Conservation (phyloP, 2,329 filamentous ascomycete species). For the Didymella exigua region DNA sequence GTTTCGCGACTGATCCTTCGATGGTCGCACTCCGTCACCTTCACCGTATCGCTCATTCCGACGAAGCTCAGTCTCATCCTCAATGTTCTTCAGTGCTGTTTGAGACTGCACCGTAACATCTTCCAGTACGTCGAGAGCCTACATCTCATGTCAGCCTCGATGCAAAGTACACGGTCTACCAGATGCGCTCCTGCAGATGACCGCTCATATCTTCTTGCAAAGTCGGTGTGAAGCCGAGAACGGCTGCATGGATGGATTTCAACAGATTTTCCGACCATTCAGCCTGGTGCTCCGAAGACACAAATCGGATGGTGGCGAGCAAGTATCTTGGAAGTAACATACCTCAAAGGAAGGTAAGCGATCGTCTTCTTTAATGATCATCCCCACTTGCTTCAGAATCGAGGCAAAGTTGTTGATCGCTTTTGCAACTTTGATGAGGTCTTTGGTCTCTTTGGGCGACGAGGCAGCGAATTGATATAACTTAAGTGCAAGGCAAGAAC, state of each 20-base stretch:
- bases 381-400: slow-evolving; percentile 48
- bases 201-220: not conserved
- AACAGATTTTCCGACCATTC: not conserved
- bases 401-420: slow-evolving; percentile 45
- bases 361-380: slow-evolving; percentile 47
- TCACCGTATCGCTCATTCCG: slow-evolving; percentile 7
- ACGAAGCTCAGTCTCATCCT: slow-evolving; percentile 25
- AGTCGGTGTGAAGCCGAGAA: not conserved
- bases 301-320: not conserved
- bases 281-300: not conserved
- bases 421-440: slow-evolving; percentile 39
- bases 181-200: not conserved
- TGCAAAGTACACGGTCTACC: not conserved
- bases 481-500: slow-evolving; percentile 41
- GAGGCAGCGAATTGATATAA: slow-evolving; percentile 41
- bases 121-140: slow-evolving; percentile 44
- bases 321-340: slow-evolving; percentile 9
- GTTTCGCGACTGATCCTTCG: not conserved
- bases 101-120: slow-evolving; percentile 43
- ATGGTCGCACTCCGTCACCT: slow-evolving; percentile 1
- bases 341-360: slow-evolving; percentile 45
- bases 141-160: not conserved
- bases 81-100: slow-evolving; percentile 36
- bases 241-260: not conserved
- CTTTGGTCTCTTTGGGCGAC: slow-evolving; percentile 30